Conservation (phyloP, 169 alveolate species). For the Theileria sp. region DNA sequence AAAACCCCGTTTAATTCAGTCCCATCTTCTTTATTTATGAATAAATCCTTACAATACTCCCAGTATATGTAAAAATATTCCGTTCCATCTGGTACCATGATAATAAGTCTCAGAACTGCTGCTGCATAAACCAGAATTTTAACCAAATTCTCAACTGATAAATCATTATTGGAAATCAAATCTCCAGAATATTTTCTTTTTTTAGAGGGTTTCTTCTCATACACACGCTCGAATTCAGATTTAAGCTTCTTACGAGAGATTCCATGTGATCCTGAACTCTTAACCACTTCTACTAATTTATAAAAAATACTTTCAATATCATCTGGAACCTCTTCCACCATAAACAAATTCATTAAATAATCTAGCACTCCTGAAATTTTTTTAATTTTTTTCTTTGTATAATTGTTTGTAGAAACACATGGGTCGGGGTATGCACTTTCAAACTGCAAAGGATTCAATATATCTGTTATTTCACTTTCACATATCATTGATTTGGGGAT, state of each 20-base stretch:
- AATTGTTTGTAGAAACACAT: not conserved
- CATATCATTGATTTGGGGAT: conserved; percentile 32
- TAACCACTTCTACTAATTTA: conserved; percentile 22
- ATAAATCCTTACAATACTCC: conserved; percentile 13
- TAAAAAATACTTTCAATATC: conserved; percentile 14
- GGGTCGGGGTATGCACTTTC: not conserved
- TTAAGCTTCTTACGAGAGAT: not conserved
- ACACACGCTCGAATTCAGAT: not conserved
- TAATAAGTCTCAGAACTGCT: conserved; percentile 26
- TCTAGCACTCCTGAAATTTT: not conserved
- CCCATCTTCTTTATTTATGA: not conserved
- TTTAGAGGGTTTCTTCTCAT: not conserved
- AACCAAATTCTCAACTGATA: conserved; percentile 8
- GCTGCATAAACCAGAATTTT: conserved; percentile 22
- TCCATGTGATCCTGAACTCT: conserved; percentile 19
- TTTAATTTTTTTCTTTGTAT: not conserved
- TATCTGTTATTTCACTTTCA: conserved; percentile 29
- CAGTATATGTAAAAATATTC: conserved; percentile 47
- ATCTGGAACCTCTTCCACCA: not conserved
- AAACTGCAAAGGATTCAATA: conserved; percentile 29
- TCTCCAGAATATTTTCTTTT: not conserved
- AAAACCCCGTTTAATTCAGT: not conserved
- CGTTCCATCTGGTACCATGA: conserved; percentile 16
- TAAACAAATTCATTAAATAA: not conserved
- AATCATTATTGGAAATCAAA: not conserved